Evolutionary conservation across 2,329 filamentous ascomycete genomes (phyloP), one percentile per base, ranked within the genome.

Genomic region (Lachnellula hyalina): DNA sequence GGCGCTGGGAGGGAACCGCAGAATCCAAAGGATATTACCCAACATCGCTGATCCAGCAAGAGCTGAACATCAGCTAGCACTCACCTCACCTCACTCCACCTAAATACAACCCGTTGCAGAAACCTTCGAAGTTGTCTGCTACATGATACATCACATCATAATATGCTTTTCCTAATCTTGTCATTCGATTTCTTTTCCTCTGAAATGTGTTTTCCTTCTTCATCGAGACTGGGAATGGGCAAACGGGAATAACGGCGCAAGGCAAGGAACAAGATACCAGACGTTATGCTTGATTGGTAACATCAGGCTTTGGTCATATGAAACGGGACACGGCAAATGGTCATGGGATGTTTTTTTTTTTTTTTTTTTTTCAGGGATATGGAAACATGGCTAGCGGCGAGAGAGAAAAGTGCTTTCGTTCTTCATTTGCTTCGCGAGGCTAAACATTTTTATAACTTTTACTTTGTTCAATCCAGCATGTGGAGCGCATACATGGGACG

Each of bases 11-110:
- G 42, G 67, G 63, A 5, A 56, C 62, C 1, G 41, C 49, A 5
- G 64, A 64, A 34, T 60, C 58, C 5, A 65, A 63, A 46, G 67
- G 66, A 25, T 70, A 64, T 53, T 70, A 67, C 44, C 68, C 68
- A 5, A 59, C 62, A 8, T 56, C 59, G 12, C 32, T 65, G 42
- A 49, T 66, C 44, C 62, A 66, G 51, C 63, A 66, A 11, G 67
- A 67, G 58, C 53, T 69, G 52, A 68, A 68, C 44, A 67, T 67
- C 47, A 63, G 58, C 23, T 64, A 51, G 53, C 52, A n/a, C n/a
- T 21, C 12, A 17, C 4, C 23, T 11, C 12, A 38, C n/a, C 19
- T 17, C 12, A 23, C 23, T 28, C 17, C 12, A 25, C 17, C 5
- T n/a, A 23, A 4, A 9, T 23, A 44, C 21, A 28, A 47, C 34